A percentile compares a stretch with the other conserved stretches of the same genome.
Evolutionary conservation across 2,329 filamentous ascomycete genomes (phyloP).

Genomic region (Aspergillus terreus): DNA sequence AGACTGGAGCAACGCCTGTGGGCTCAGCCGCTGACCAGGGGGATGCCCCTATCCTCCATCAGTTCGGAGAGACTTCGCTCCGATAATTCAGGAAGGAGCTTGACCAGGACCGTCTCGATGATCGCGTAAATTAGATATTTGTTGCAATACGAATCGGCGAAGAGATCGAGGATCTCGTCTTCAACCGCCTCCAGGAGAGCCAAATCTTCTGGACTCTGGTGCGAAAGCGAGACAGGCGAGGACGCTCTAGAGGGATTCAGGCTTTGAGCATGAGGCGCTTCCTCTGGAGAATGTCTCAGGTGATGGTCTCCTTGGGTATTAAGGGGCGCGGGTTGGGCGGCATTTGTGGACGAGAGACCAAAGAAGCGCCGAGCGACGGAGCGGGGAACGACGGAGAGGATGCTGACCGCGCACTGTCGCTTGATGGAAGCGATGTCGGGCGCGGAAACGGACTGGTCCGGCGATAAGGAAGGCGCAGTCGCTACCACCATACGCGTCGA

Average conservation of each 20-base stretch:
- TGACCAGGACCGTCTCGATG: conserved; percentile 76
- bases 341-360: conserved; percentile 22
- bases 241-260: conserved; percentile 6
- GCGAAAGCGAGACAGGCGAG: conserved; percentile 6
- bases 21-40: conserved; percentile 15
- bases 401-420: conserved; percentile 41
- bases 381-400: conserved; percentile 42
- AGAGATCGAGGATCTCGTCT: conserved; percentile 63
- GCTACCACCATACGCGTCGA: conserved; percentile 10
- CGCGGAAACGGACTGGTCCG: conserved; percentile 19
- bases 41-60: conserved; percentile 64
- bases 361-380: conserved; percentile 45
- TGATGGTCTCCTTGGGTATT: conserved; percentile 2
- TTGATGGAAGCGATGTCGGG: conserved; percentile 39
- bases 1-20: neutral
- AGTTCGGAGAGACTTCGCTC: conserved; percentile 69
- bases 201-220: conserved; percentile 37
- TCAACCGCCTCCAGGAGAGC: conserved; percentile 58
- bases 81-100: conserved; percentile 77
- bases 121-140: conserved; percentile 83
- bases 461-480: conserved; percentile 14
- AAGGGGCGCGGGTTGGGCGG: conserved; percentile 2
- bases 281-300: neutral
- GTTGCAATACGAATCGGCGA: conserved; percentile 84
- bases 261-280: neutral